These are phyloP conservation scores for Trametes cubensis DNA, from an alignment of 768 basidiomycete genomes.

Conservation along the genomic window DNA sequence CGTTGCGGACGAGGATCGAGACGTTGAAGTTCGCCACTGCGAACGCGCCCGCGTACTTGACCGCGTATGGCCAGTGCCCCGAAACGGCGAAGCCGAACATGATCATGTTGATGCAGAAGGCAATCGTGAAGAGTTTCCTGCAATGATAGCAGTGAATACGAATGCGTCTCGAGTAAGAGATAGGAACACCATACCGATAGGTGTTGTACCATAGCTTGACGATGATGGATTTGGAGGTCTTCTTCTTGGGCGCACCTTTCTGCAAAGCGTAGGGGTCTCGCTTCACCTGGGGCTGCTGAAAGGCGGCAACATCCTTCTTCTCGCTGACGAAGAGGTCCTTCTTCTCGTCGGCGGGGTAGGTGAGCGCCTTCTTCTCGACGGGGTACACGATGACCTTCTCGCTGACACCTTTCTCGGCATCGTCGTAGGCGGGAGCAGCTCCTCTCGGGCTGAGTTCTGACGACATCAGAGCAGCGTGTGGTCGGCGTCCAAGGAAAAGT, in stretches of 20 bases:
- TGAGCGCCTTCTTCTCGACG: constrained; percentile 19
- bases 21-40: constrained; percentile 74
- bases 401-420: constrained; percentile 61
- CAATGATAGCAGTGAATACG: constrained; percentile 6
- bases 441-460: constrained; percentile 29
- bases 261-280: constrained; percentile 43
- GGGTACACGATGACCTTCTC: constrained; percentile 37
- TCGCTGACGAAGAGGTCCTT: constrained; percentile 39
- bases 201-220: constrained; percentile 80
- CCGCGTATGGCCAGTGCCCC: constrained; percentile 70
- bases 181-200: constrained; percentile 54
- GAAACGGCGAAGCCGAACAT: constrained; percentile 62
- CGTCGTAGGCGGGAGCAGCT: constrained; percentile 46
- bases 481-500: constrained; percentile 17
- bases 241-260: constrained; percentile 50
- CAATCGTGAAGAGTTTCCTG: constrained; percentile 75
- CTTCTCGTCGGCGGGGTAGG: constrained; percentile 43
- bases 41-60: constrained; percentile 66
- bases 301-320: constrained; percentile 40
- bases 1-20: constrained; percentile 79
- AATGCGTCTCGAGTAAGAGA: neutral
- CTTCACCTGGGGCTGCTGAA: constrained; percentile 41
- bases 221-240: constrained; percentile 59
- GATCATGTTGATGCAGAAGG: constrained; percentile 60
- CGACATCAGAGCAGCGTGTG: constrained; percentile 26